Evolutionary conservation across 805 yeast species (phyloP).

Genomic region (Diddensiella transvaalensis): DNA sequence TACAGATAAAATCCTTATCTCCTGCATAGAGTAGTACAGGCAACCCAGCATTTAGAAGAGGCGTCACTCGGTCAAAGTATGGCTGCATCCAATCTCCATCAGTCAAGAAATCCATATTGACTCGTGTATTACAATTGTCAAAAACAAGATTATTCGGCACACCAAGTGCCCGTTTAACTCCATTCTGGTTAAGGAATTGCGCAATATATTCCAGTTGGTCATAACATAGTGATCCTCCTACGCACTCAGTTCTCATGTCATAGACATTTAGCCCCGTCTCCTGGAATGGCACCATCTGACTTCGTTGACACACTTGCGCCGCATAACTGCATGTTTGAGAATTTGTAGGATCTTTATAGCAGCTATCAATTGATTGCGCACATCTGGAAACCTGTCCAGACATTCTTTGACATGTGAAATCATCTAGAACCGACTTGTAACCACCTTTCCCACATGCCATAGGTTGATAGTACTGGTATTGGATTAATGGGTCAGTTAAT

Average conservation of each 20-base stretch:
- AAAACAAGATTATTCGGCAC: constrained; percentile 50
- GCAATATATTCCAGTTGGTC: constrained; percentile 50
- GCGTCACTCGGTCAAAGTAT: constrained; percentile 53
- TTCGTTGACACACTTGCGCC: constrained; percentile 69
- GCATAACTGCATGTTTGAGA: constrained; percentile 81
- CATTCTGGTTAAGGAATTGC: constrained; percentile 49
- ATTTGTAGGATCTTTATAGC: constrained; percentile 63
- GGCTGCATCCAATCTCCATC: constrained; percentile 68
- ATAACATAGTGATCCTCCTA: constrained; percentile 51
- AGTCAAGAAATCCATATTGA: constrained; percentile 59
- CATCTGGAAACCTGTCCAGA: constrained; percentile 60
- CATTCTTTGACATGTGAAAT: constrained; percentile 69
- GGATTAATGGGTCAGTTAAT: constrained; percentile 77
- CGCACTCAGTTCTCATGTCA: constrained; percentile 57
- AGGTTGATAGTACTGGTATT: constrained; percentile 76
- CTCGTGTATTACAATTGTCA: constrained; percentile 68
- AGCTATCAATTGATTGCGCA: constrained; percentile 54
- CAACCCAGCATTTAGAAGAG: constrained; percentile 58
- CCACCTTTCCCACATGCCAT: constrained; percentile 95
- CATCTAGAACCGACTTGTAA: constrained; percentile 59
- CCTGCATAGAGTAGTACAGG: constrained; percentile 93
- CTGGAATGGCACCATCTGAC: constrained; percentile 58
- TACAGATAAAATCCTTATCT: constrained; percentile 88
- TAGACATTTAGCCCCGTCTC: constrained; percentile 60
- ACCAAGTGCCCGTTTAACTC: constrained; percentile 55